These are phyloP conservation scores for Nemania abortiva DNA, from an alignment of 2,329 filamentous ascomycete genomes.

Conservation along the genomic window DNA sequence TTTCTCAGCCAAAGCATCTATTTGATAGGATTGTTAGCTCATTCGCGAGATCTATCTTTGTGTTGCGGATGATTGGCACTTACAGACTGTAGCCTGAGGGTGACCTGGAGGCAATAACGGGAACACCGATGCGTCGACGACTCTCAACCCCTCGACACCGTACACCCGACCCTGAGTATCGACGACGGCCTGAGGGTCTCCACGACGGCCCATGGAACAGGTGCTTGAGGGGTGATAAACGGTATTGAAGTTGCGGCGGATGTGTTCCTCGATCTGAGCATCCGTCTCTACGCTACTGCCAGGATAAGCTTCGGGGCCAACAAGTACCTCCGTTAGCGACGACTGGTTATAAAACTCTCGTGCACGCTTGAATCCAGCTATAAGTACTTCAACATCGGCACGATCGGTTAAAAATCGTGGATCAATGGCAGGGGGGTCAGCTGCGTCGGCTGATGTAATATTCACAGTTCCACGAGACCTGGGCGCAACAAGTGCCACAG, in stretches of 20 bases:
- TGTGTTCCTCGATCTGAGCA: slow-evolving; percentile 25
- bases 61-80: not conserved
- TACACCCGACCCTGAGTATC: slow-evolving; percentile 35
- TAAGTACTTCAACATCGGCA: slow-evolving; percentile 58
- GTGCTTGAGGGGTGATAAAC: slow-evolving; percentile 40
- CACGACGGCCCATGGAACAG: slow-evolving; percentile 36
- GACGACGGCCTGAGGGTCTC: slow-evolving; percentile 38
- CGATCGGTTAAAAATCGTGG: slow-evolving; percentile 59
- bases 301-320: slow-evolving; percentile 1
- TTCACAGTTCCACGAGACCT: not conserved
- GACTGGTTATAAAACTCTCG: slow-evolving; percentile 49
- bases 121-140: slow-evolving; percentile 49
- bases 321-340: not conserved
- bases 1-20: slow-evolving; percentile 24
- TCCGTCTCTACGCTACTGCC: slow-evolving; percentile 19
- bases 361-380: slow-evolving; percentile 57
- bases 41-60: not conserved
- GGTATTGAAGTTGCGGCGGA: slow-evolving; percentile 29
- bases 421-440: slow-evolving; percentile 49
- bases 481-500: not conserved
- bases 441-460: not conserved
- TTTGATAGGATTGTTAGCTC: not conserved
- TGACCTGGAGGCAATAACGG: slow-evolving; percentile 40
- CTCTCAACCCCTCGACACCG: slow-evolving; percentile 32
- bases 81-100: slow-evolving; percentile 13